These are phyloP conservation scores for Suillus decipiens DNA, from an alignment of 768 basidiomycete genomes.

Conservation along the genomic window DNA sequence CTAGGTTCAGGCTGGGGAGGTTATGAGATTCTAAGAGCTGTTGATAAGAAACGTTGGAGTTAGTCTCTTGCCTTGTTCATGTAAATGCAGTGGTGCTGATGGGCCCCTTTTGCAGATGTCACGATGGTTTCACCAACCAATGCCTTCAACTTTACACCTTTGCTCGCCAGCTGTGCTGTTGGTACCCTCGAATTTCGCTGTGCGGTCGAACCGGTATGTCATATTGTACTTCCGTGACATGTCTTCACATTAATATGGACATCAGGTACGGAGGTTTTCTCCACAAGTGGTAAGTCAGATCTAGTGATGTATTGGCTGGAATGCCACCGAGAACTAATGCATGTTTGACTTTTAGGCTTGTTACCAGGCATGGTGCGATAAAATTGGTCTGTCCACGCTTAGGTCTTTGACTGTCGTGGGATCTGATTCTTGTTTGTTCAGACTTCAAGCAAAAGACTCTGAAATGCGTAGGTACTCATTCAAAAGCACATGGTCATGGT, in stretches of 20 bases:
- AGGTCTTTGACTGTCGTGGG: not conserved
- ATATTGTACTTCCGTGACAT: slow-evolving; percentile 5
- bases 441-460: slow-evolving; percentile 63
- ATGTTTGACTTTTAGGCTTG: slow-evolving; percentile 41
- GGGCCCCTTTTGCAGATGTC: slow-evolving; percentile 48
- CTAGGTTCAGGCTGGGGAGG: slow-evolving; percentile 82
- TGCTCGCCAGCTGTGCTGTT: slow-evolving; percentile 62
- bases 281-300: slow-evolving; percentile 50
- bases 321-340: not conserved
- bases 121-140: slow-evolving; percentile 63
- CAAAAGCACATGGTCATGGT: not conserved
- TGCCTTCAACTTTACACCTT: slow-evolving; percentile 44
- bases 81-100: slow-evolving; percentile 7
- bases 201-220: slow-evolving; percentile 75
- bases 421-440: slow-evolving; percentile 23
- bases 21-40: slow-evolving; percentile 62
- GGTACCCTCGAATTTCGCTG: slow-evolving; percentile 85
- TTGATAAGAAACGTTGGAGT: slow-evolving; percentile 78
- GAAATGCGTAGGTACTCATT: slow-evolving; percentile 52
- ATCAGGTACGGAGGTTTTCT: slow-evolving; percentile 55
- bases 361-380: slow-evolving; percentile 78
- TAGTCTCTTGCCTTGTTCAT: slow-evolving; percentile 20
- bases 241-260: slow-evolving; percentile 10
- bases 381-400: slow-evolving; percentile 48
- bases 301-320: not conserved